Percentiles rank a stretch among this genome's conserved stretches.
These are phyloP conservation scores for Stagonosporopsis chrysanthemi DNA, from an alignment of 2,329 filamentous ascomycete species.

Conservation along the genomic window DNA sequence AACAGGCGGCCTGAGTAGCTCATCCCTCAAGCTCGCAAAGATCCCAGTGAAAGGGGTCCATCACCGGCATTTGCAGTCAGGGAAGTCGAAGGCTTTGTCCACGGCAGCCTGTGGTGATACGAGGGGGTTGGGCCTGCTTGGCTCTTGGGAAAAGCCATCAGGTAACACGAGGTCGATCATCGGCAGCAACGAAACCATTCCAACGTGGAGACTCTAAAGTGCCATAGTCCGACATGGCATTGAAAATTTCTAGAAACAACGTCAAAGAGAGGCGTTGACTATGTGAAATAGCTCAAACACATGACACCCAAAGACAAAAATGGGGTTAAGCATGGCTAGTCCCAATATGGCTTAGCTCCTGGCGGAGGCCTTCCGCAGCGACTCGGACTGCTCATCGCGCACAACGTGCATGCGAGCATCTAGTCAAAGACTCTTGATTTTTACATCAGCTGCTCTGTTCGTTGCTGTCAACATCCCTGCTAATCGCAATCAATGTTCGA, in stretches of 20 bases:
- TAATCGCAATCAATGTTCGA: no score
- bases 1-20: not conserved
- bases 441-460: no score
- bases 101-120: not conserved
- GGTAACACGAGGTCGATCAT: not conserved
- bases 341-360: not conserved
- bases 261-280: not conserved
- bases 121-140: constrained; percentile 1
- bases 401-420: no score
- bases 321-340: not conserved
- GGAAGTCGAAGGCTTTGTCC: not conserved
- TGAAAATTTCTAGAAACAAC: no score
- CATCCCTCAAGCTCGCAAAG: not conserved
- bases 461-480: no score
- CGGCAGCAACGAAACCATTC: not conserved
- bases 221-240: not conserved
- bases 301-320: not conserved
- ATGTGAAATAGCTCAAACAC: no score
- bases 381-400: no score
- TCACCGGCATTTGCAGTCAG: not conserved
- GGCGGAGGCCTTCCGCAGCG: no score
- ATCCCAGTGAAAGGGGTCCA: not conserved
- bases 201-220: not conserved
- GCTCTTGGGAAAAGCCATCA: not conserved
- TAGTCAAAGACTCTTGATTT: no score